Evolutionary conservation across 2,329 filamentous ascomycete species (phyloP).

Genomic region (Pseudogymnoascus sp.): DNA sequence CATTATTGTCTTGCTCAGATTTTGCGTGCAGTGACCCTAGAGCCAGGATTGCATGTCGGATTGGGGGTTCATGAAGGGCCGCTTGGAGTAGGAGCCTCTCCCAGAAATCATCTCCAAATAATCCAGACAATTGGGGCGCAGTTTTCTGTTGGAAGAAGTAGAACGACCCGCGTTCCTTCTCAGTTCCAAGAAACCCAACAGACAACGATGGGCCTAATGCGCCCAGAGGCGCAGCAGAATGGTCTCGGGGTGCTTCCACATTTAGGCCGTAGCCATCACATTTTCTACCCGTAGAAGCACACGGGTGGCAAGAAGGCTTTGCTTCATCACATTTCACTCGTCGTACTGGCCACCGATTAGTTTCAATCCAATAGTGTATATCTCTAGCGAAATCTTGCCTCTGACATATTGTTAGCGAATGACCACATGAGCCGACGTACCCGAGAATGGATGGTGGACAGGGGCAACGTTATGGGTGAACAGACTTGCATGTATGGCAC

Average conservation of each 20-base stretch:
- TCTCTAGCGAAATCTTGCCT: background rate
- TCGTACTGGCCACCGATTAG: background rate
- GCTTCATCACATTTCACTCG: conserved; percentile 12
- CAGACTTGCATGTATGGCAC: background rate
- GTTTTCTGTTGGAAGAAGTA: conserved; percentile 11
- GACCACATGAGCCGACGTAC: background rate
- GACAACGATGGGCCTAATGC: background rate
- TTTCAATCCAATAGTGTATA: background rate
- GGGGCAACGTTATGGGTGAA: background rate
- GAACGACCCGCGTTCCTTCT: background rate
- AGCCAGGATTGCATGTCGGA: conserved; percentile 10
- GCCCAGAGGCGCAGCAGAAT: background rate
- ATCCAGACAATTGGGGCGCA: conserved; percentile 1
- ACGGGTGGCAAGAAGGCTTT: conserved; percentile 4
- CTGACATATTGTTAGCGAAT: background rate
- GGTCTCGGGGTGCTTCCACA: background rate
- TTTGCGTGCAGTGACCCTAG: conserved; percentile 7
- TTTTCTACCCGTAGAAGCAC: conserved; percentile 9
- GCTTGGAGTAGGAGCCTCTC: conserved; percentile 10
- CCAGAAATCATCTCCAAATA: conserved; percentile 12
- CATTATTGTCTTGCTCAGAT: background rate
- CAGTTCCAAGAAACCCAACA: background rate
- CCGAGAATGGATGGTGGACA: background rate
- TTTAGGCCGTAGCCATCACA: background rate
- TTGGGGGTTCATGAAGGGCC: conserved; percentile 1